Base-by-base conservation (phyloP, 2,329 filamentous ascomycete genomes). In the Cladophialophora carrionii region DNA sequence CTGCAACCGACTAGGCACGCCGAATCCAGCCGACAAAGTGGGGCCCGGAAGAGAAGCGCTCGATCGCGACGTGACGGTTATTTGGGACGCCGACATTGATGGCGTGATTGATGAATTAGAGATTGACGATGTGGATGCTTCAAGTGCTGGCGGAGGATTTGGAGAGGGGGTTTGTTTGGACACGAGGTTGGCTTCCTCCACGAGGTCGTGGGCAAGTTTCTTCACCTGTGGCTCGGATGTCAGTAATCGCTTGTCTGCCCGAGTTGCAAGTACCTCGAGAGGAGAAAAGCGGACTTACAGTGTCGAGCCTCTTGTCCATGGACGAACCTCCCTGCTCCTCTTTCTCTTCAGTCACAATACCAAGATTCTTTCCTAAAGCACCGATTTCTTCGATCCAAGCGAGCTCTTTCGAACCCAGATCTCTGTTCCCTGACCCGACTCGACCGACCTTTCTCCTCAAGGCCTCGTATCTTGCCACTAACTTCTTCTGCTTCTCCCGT, bases 351-450 rank as follows among this genome's bases (percentile, higher is more conserved):
- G 60, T 63, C 17, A 68, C 64, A 29, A 73, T 68, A 17, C 73
- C 74, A 37, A 82, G 70, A 6, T 76, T 78, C 22, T 66, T 68
- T 1, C 77, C 76, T 31, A 83, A 62, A 4, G 72, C 67, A 22
- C 78, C 73, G 29, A 83, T 77, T 66, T 83, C 81, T 10, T 67
- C 71, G 5, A 79, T 69, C 80, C 80, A 83, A 4, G 74, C 73
- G 61, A 74, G 76, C 68, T 83, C 81, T 66, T 78, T 81, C 29
- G 80, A 77, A 63, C 78, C 81, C 43, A 83, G 71, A 9, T 79
- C 78, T 9, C 77, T 75, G 17, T 79, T 80, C 14, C 78, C 78
- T 2, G 77, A 75, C 58, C 78, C 78, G 2, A 63, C 63, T 22
- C 63, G 61, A 22, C 70, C 71, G 12, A 81, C 71, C 71, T 78